Percentiles rank a stretch among this genome's conserved stretches.
Conservation (phyloP, 2,329 filamentous ascomycete species). For the Fusarium burgessii region DNA sequence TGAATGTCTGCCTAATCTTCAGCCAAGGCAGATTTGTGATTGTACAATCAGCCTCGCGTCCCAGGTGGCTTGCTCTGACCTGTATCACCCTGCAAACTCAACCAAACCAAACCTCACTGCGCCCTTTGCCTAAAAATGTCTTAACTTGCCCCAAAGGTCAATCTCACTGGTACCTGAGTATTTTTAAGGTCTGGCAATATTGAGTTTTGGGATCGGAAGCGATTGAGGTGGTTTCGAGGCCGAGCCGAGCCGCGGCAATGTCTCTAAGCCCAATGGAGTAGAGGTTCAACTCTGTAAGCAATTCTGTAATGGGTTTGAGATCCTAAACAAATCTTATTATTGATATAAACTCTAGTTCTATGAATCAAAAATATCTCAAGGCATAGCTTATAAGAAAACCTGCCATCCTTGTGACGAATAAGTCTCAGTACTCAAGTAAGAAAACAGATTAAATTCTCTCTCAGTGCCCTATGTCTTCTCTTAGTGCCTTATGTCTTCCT, state of each 20-base stretch:
- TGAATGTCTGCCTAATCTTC: conserved; percentile 7
- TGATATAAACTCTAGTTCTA: too few relatives aligned
- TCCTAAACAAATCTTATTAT: too few relatives aligned
- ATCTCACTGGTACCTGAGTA: accelerated
- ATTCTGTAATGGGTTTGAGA: too few relatives aligned
- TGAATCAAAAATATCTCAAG: too few relatives aligned
- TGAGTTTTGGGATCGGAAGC: background rate
- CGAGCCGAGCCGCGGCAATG: background rate
- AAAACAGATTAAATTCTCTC: too few relatives aligned
- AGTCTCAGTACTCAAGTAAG: too few relatives aligned
- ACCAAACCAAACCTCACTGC: too few relatives aligned
- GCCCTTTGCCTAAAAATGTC: accelerated
- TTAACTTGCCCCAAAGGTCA: accelerated
- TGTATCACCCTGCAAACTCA: background rate
- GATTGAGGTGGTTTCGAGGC: background rate
- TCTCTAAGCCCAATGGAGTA: too few relatives aligned
- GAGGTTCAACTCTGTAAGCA: background rate
- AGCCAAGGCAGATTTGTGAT: conserved; percentile 23
- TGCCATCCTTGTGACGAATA: too few relatives aligned
- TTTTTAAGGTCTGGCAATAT: background rate
- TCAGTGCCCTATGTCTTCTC: too few relatives aligned
- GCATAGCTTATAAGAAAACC: too few relatives aligned
- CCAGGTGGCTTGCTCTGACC: background rate
- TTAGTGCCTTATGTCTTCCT: background rate
- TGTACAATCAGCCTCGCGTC: background rate